Conservation (phyloP, 257 asterid genomes). For the Solanum sparsipilum region DNA sequence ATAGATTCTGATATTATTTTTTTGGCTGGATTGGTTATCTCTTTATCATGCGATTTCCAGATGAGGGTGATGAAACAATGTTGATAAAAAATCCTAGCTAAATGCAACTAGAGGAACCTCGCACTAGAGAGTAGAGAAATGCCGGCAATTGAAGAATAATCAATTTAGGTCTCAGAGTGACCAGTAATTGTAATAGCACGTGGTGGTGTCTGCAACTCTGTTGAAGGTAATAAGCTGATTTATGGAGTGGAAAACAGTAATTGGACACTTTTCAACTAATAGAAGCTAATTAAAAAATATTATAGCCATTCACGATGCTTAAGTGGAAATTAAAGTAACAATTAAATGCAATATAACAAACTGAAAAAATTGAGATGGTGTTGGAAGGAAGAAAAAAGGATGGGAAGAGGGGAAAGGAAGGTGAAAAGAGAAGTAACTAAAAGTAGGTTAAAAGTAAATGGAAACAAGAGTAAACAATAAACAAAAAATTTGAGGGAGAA, state of each 20-base stretch:
- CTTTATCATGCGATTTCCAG: no score
- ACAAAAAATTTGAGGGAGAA: not conserved
- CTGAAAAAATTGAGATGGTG: not conserved
- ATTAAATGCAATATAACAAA: not conserved
- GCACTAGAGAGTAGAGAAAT: slow-evolving; percentile 57
- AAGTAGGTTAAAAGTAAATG: not conserved
- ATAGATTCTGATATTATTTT: no score
- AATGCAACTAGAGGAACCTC: slow-evolving; percentile 80
- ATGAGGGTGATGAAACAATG: no score
- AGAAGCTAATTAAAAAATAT: not conserved
- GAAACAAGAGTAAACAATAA: not conserved
- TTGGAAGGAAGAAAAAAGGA: not conserved
- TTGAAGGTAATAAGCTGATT: not conserved
- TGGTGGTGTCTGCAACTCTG: not conserved
- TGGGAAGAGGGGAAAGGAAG: not conserved
- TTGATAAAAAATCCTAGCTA: slow-evolving; percentile 48
- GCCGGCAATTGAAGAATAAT: slow-evolving; percentile 34
- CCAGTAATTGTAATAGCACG: not conserved
- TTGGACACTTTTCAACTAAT: not conserved
- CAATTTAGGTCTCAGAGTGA: not conserved
- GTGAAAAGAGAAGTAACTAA: not conserved
- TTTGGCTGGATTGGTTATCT: no score
- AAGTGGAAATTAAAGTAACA: not conserved
- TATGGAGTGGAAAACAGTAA: not conserved
- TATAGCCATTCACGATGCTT: not conserved